Percentiles rank a stretch among this genome's conserved stretches.
phyloP scores from a whole-genome alignment of 73 alveolate species.

The Breviolum minutum region DNA sequence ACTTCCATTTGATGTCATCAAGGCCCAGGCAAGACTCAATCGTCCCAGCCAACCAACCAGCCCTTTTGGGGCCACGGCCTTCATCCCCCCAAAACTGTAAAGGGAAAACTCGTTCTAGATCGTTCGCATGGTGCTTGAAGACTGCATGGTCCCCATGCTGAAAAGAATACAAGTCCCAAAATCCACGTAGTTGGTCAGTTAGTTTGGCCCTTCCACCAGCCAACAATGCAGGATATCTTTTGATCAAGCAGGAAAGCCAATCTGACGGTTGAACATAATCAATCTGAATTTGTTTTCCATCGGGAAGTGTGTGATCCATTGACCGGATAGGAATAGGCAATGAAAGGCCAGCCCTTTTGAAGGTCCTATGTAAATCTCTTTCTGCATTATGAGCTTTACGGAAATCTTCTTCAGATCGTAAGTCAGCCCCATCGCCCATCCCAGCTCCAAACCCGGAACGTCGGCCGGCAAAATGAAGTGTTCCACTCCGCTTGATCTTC shows the following conservation, averaged over 20 bases:
- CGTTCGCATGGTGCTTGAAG: background rate
- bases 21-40: slow-evolving; percentile 6
- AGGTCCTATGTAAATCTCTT: background rate
- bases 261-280: background rate
- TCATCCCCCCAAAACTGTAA: slow-evolving; percentile 10
- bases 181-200: background rate
- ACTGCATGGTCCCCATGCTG: background rate
- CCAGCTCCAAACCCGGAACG: background rate
- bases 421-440: background rate
- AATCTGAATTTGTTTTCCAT: background rate
- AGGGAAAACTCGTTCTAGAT: background rate
- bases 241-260: background rate
- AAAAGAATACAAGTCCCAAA: background rate
- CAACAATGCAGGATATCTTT: background rate
- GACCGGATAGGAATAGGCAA: background rate
- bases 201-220: background rate
- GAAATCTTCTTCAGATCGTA: background rate
- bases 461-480: background rate
- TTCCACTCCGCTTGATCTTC: background rate
- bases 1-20: background rate
- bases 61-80: slow-evolving; percentile 30
- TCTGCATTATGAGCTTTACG: background rate
- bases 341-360: background rate
- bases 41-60: slow-evolving; percentile 8
- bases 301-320: background rate